A percentile compares a stretch with the other conserved stretches of the same genome.
phyloP scores from a whole-genome alignment of 2,329 filamentous ascomycete species.

The Clarireedia paspali region DNA sequence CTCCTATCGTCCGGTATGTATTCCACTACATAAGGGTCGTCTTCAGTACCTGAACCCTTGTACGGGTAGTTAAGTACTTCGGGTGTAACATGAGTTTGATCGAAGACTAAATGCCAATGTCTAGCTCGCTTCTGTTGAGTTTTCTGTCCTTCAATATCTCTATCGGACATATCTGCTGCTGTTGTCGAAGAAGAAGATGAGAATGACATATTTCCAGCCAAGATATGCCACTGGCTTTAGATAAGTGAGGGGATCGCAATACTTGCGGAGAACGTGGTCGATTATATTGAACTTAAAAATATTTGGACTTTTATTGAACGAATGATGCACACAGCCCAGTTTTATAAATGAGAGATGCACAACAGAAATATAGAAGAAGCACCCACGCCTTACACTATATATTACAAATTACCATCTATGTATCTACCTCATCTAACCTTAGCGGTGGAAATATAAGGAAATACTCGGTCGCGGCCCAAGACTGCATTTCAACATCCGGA shows the following conservation, averaged over 20 bases:
- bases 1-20: conserved; percentile 36
- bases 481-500: too few relatives aligned
- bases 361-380: too few relatives aligned
- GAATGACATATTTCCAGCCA: neutral
- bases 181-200: conserved; percentile 12
- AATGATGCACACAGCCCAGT: too few relatives aligned
- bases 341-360: too few relatives aligned
- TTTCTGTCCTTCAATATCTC: conserved; percentile 18
- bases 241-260: neutral
- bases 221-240: neutral
- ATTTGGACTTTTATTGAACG: too few relatives aligned
- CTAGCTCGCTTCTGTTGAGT: conserved; percentile 12
- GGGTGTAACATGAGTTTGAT: conserved; percentile 38
- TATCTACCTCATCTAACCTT: neutral
- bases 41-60: conserved; percentile 33
- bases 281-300: neutral
- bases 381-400: too few relatives aligned
- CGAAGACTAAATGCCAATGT: conserved; percentile 35
- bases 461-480: too few relatives aligned
- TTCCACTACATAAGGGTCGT: conserved; percentile 36
- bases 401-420: too few relatives aligned
- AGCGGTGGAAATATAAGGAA: neutral
- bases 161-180: conserved; percentile 6
- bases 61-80: conserved; percentile 36
- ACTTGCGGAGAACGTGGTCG: neutral